A percentile compares a stretch with the other conserved stretches of the same genome.
Conservation (phyloP, 2,329 filamentous ascomycete species). For the Plenodomus tracheiphilus region DNA sequence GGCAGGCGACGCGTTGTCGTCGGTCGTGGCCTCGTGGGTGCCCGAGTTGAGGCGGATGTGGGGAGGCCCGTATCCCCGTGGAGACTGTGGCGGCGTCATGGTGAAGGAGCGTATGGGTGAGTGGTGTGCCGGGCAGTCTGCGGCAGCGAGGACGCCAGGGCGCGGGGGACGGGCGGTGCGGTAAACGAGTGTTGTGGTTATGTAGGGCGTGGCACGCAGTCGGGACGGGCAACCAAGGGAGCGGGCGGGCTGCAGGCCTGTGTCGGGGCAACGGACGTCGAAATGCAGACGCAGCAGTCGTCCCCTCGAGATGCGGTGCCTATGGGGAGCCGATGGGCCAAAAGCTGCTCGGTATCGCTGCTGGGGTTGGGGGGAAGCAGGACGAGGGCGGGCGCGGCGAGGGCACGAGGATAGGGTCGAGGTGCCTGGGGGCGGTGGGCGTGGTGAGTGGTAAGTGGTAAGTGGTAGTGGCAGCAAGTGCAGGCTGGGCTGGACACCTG, state of each 20-base stretch:
- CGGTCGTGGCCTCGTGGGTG: conserved; percentile 54
- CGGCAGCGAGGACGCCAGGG: conserved; percentile 21
- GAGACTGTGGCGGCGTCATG: conserved; percentile 37
- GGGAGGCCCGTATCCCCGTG: conserved; percentile 49
- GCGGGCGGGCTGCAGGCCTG: conserved; percentile 16
- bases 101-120: conserved; percentile 36
- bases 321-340: conserved; percentile 7
- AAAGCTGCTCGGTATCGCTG: conserved; percentile 29
- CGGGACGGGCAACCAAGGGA: conserved; percentile 17
- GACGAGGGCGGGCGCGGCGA: conserved; percentile 11
- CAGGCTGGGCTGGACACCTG: no score
- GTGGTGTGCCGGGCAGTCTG: conserved; percentile 19
- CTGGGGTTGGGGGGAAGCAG: conserved; percentile 24
- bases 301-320: conserved; percentile 11
- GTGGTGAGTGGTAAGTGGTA: background rate
- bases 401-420: background rate
- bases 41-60: conserved; percentile 69
- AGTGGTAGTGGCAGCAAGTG: conserved; percentile 8
- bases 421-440: conserved; percentile 1
- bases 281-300: conserved; percentile 12
- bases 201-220: conserved; percentile 35
- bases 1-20: conserved; percentile 32
- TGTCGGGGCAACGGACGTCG: conserved; percentile 33
- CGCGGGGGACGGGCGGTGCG: conserved; percentile 12
- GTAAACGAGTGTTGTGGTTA: conserved; percentile 35